A percentile compares a stretch with the other conserved stretches of the same genome.
phyloP scores from a whole-genome alignment of 2,329 filamentous ascomycete genomes.

The Setomelanomma holmii region DNA sequence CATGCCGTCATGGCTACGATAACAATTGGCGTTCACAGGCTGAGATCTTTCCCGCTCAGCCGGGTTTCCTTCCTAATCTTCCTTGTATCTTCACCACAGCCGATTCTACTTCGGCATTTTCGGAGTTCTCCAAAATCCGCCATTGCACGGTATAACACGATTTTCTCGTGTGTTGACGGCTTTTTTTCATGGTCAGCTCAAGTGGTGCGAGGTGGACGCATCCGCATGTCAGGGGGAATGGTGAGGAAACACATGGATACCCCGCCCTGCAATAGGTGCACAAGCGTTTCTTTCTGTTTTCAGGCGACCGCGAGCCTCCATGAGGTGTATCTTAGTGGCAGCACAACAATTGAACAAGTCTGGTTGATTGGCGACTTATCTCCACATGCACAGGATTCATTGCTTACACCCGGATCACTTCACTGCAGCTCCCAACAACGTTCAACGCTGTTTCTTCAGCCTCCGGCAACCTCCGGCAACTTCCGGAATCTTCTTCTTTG shows the following conservation, averaged over 20 bases:
- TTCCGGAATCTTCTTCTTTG: no score
- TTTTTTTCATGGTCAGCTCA: slow-evolving; percentile 7
- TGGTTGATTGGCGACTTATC: background rate
- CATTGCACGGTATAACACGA: background rate
- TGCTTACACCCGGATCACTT: background rate
- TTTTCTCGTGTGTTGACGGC: slow-evolving; percentile 3
- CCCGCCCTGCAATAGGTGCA: slow-evolving; percentile 40
- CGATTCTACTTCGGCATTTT: slow-evolving; percentile 1
- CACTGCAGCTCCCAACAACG: no score
- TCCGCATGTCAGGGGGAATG: slow-evolving; percentile 19
- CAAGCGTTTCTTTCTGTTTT: slow-evolving; percentile 14
- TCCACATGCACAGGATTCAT: background rate
- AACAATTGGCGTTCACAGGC: slow-evolving; percentile 22
- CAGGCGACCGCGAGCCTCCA: background rate
- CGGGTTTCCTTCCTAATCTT: slow-evolving; percentile 16
- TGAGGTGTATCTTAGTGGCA: background rate
- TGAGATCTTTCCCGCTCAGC: slow-evolving; percentile 10
- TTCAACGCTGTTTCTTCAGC: no score
- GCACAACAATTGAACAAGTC: background rate
- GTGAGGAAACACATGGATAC: slow-evolving; percentile 40
- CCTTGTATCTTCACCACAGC: slow-evolving; percentile 20
- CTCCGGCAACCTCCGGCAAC: no score
- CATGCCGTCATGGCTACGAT: slow-evolving; percentile 51
- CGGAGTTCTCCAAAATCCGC: background rate
- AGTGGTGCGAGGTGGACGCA: slow-evolving; percentile 8